Evolutionary conservation across 2,329 filamentous ascomycete genomes (phyloP), one percentile per base, ranked within the genome.

Genomic region (Stachybotrys chartarum): DNA sequence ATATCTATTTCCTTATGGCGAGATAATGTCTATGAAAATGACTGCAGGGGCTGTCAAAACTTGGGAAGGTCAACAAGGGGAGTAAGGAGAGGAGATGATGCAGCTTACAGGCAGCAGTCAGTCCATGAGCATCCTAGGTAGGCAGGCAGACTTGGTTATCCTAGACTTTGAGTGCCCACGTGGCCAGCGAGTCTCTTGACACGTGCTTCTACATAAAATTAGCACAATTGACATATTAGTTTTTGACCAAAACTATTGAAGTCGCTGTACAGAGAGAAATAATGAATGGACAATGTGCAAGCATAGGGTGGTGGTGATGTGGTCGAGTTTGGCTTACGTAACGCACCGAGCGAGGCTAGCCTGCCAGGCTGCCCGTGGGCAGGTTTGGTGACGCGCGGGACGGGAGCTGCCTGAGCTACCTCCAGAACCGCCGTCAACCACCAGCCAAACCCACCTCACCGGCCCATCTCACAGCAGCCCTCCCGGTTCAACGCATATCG

Each of bases 361-460:
- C 24, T 24, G 24, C 24, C 24, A 24, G 24, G 24, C 24, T 24
- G 24, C 24, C 24, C 24, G 24, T 24, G 24, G 45, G n/a, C 45
- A 3, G 2, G 56, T 54, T 61, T 63, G 65, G 69, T 73, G 71
- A 74, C 72, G 70, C 72, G 71, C 72, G 72, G 70, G 66, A 67
- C 63, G 61, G 65, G 66, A 75, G 73, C 72, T 75, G 73, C 73
- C 73, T 75, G 72, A 70, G 68, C 65, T 67, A 35, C 47, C 32
- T n/a, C 46, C 48, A 61, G 60, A 62, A 60, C 60, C 66, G 53
- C 60, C 57, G 56, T 16, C 51, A 16, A 51, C 18, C 45, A 16
- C 16, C 55, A 58, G 52, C 55, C 58, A 58, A 57, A 55, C 53
- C 55, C 54, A 51, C 24, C 59, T 54, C 39, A 48, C 45, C 32